Evolutionary conservation across 225 moss, liverwort and hornwort genomes (phyloP), one percentile per base, ranked within the genome.

Genomic region (Rhytidiadelphus loreus): DNA sequence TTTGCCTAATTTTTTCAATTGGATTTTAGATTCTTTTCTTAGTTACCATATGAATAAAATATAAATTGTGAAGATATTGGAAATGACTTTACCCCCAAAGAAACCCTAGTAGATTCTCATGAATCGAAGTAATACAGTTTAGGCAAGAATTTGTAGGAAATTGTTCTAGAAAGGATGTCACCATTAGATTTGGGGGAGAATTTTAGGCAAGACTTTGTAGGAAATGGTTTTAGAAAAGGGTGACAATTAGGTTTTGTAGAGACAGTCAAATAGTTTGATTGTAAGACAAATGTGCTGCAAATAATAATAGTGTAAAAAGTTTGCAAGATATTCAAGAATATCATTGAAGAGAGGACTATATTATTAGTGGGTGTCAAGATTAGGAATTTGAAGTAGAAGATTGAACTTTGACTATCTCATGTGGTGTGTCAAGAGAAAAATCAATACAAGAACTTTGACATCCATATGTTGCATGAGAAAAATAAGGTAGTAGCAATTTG

Each of bases 381-480:
- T 74, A 74, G 30, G 12, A 48, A 30, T 48, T 48, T 74, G 12
- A 74, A 74, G 19, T 3, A 30, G 1, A 74, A 30, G 12, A 30
- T 30, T 48, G 73, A 46, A 73, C 18, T 74, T 46, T 30, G 11
- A 32, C 30, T 74, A 30, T 19, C 11, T 18, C 19, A 74, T 30
- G 2, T 48, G 0, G 12, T 6, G 7, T 7, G 2, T 48, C 12
- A 46, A 73, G 4, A 66, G 7, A 18, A 6, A 11, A 18, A 21
- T 48, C 1, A 33, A 75, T 4, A 74, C 3, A 21, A 2, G 0
- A 32, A 50, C 12, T 50, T 20, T 33, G 13, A 12, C 4, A 2
- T 0, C 12, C 0, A 7, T 50, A 20, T 32, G 21, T 50, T 12
- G 1, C 1, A 1, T 48, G 19, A 12, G 0, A 32, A 48, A 48